Percentiles rank a stretch among this genome's conserved stretches.
Evolutionary conservation across 768 basidiomycete genomes (phyloP).

Genomic region (Boletellus sp.): DNA sequence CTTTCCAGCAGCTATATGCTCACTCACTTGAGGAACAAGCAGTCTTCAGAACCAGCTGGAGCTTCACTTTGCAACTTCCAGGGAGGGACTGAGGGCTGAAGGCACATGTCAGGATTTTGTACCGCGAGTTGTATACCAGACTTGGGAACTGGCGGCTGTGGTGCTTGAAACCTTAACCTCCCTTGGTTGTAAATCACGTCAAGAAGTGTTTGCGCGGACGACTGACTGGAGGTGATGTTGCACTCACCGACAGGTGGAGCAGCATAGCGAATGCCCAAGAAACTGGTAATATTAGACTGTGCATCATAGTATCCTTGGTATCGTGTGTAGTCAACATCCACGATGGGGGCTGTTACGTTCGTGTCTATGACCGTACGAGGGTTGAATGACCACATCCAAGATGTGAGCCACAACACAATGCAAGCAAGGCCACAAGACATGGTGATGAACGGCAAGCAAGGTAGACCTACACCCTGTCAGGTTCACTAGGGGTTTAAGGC

Average conservation of each 20-base stretch:
- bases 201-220: background rate
- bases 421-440: background rate
- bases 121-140: slow-evolving; percentile 25
- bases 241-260: slow-evolving; percentile 43
- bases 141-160: slow-evolving; percentile 19
- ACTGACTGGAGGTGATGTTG: background rate
- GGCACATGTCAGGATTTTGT: slow-evolving; percentile 24
- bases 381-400: too few relatives aligned
- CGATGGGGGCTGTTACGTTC: slow-evolving; percentile 6
- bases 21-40: too few relatives aligned
- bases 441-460: background rate
- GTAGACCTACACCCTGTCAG: background rate
- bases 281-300: slow-evolving; percentile 19
- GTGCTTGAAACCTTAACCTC: slow-evolving; percentile 27
- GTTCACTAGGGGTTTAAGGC: too few relatives aligned
- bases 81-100: slow-evolving; percentile 12
- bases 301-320: slow-evolving; percentile 28
- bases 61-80: slow-evolving; percentile 6
- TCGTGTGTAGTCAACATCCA: slow-evolving; percentile 29
- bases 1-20: too few relatives aligned
- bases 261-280: slow-evolving; percentile 42
- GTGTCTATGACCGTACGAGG: background rate
- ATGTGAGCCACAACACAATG: background rate
- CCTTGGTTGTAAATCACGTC: slow-evolving; percentile 2
- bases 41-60: slow-evolving; percentile 28